A percentile compares a stretch with the other conserved stretches of the same genome.
Evolutionary conservation across 2,329 filamentous ascomycete genomes (phyloP).

Genomic region (Herpotrichia juniperi): DNA sequence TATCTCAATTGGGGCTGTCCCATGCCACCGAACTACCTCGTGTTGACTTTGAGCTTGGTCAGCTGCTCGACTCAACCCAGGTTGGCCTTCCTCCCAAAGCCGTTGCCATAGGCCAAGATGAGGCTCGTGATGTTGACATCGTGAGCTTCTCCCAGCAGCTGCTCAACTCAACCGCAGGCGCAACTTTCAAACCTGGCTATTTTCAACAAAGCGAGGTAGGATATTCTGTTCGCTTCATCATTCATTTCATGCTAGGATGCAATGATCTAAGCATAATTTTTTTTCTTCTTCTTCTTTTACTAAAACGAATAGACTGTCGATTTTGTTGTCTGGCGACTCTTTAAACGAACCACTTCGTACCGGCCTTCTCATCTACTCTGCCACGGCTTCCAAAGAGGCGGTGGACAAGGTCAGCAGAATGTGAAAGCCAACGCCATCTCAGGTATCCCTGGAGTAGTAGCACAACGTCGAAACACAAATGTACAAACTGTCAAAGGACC

Average conservation of each 20-base stretch:
- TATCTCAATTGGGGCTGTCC: constrained; percentile 44
- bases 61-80: constrained; percentile 72
- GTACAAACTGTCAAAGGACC: constrained; percentile 69
- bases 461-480: constrained; percentile 71
- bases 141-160: constrained; percentile 53
- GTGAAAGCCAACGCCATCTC: constrained; percentile 42
- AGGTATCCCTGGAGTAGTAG: constrained; percentile 70
- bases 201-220: constrained; percentile 53
- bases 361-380: constrained; percentile 79
- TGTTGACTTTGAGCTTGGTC: constrained; percentile 51
- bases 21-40: constrained; percentile 46
- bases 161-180: constrained; percentile 35
- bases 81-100: constrained; percentile 60
- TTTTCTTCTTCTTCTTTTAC: constrained; percentile 9
- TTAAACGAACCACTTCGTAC: constrained; percentile 61
- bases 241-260: background rate
- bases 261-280: background rate
- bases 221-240: constrained; percentile 5
- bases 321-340: constrained; percentile 73
- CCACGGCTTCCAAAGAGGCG: constrained; percentile 73
- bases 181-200: constrained; percentile 37
- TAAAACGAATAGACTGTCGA: constrained; percentile 52
- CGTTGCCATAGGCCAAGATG: constrained; percentile 51
- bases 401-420: constrained; percentile 32
- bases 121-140: constrained; percentile 59